Percentiles rank a stretch among this genome's conserved stretches.
phyloP scores from a whole-genome alignment of 495 filamentous ascomycete species.

The Margaritispora aquatica region DNA sequence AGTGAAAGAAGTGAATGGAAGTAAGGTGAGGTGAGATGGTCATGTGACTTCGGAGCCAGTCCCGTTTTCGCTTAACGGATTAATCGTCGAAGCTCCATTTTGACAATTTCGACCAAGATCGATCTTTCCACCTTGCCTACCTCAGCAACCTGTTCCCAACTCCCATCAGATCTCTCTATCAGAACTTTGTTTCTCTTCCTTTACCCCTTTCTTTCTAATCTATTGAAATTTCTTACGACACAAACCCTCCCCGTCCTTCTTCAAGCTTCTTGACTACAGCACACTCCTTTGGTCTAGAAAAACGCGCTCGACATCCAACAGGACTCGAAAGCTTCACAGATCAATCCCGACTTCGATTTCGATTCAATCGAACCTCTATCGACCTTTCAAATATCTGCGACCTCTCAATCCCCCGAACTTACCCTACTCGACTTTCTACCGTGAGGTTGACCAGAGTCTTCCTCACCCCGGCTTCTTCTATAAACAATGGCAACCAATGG shows the following conservation, averaged over 20 bases:
- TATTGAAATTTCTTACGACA: constrained; percentile 16
- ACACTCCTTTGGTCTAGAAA: background rate
- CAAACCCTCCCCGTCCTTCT: constrained; percentile 4
- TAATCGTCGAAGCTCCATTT: background rate
- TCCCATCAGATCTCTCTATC: background rate
- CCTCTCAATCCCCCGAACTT: constrained; percentile 2
- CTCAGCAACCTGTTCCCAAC: background rate
- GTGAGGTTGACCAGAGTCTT: constrained; percentile 17
- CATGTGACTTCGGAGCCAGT: background rate
- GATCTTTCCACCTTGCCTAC: background rate
- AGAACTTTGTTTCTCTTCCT: constrained; percentile 20
- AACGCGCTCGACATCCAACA: constrained; percentile 25
- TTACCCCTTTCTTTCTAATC: constrained; percentile 15
- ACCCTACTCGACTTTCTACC: background rate
- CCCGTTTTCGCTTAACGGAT: background rate
- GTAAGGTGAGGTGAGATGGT: background rate
- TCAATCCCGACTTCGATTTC: background rate
- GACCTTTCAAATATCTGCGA: background rate
- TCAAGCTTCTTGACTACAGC: constrained; percentile 5
- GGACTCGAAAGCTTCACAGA: constrained; percentile 17
- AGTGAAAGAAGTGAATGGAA: background rate
- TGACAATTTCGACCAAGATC: background rate
- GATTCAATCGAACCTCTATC: background rate
- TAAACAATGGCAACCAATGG: constrained; percentile 27
- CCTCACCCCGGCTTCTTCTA: constrained; percentile 6